phyloP scores from a whole-genome alignment of 176 grass and related monocot species.

The Juncus effusus region DNA sequence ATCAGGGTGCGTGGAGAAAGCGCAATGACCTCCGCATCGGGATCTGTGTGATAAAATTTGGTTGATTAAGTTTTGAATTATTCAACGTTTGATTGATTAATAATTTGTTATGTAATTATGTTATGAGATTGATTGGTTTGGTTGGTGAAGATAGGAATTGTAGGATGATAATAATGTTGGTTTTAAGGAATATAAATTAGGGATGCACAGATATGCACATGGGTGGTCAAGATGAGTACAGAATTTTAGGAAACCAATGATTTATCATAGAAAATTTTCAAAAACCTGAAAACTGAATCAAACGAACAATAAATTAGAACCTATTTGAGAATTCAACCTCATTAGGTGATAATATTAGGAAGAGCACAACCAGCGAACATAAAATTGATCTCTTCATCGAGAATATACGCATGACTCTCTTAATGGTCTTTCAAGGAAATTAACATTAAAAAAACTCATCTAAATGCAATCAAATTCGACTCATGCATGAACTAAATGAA shows the following conservation, averaged over 20 bases:
- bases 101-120: conserved; percentile 3
- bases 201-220: conserved; percentile 20
- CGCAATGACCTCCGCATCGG: conserved; percentile 94
- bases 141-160: background rate
- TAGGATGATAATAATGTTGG: conserved; percentile 28
- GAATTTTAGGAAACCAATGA: conserved; percentile 7
- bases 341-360: conserved; percentile 5
- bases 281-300: background rate
- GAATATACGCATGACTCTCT: no score
- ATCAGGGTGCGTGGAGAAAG: conserved; percentile 86
- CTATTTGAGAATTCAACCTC: conserved; percentile 1
- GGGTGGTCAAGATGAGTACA: conserved; percentile 9
- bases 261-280: conserved; percentile 3
- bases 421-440: background rate
- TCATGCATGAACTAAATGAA: conserved; percentile 36
- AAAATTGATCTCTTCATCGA: no score
- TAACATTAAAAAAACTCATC: background rate
- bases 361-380: background rate
- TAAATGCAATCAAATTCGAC: conserved; percentile 19
- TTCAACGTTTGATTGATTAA: background rate
- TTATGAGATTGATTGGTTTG: conserved; percentile 10
- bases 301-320: background rate
- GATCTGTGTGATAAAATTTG: conserved; percentile 39
- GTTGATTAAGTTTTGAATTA: conserved; percentile 8
- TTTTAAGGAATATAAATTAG: conserved; percentile 9